Evolutionary conservation across 441 rosid genomes (phyloP).

Genomic region (Eruca vesicaria): DNA sequence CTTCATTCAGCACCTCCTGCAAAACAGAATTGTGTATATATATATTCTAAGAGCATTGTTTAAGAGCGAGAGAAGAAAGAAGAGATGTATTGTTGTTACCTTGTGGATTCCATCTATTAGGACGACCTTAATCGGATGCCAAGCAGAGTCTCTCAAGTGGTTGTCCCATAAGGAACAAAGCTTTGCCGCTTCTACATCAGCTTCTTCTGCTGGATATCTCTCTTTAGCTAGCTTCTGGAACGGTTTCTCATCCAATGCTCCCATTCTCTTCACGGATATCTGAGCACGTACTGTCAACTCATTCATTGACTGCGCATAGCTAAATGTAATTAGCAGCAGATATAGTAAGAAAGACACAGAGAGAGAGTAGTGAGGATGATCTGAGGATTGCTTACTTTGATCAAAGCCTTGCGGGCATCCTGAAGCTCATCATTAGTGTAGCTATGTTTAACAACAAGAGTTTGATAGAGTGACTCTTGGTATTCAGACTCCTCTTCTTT

Average conservation of each 20-base stretch:
- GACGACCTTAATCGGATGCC: constrained; percentile 77
- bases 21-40: not conserved
- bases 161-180: constrained; percentile 73
- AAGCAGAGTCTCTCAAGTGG: constrained; percentile 51
- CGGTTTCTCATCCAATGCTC: constrained; percentile 29
- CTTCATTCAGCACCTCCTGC: constrained; percentile 69
- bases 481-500: constrained; percentile 46
- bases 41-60: not conserved
- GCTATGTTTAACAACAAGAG: constrained; percentile 44
- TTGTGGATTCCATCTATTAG: constrained; percentile 31
- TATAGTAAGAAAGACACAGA: not conserved
- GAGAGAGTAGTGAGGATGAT: not conserved
- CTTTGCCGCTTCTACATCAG: constrained; percentile 45
- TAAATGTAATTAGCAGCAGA: constrained; percentile 2
- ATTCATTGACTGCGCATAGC: constrained; percentile 25
- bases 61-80: not conserved
- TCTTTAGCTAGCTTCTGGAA: constrained; percentile 28
- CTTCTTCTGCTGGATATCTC: constrained; percentile 27
- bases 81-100: constrained; percentile 41
- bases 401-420: constrained; percentile 63
- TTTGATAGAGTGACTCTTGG: constrained; percentile 36
- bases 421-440: constrained; percentile 61
- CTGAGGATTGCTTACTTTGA: constrained; percentile 38
- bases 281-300: constrained; percentile 2
- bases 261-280: constrained; percentile 37